Evolutionary conservation across 257 asterid genomes (phyloP).

Genomic region (Plantago elongata): DNA sequence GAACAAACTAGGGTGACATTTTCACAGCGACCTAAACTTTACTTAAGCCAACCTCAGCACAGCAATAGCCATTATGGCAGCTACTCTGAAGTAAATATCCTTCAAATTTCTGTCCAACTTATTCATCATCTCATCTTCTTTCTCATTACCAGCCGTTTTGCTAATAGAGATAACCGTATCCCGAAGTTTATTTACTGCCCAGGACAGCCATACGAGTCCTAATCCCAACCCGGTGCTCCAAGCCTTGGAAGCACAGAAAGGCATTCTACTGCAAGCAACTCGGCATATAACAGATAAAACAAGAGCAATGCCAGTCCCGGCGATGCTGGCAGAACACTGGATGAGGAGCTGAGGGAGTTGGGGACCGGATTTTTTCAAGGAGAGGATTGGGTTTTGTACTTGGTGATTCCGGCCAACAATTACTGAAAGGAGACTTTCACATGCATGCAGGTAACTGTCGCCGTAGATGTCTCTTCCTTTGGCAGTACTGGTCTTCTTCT

Average conservation of each 20-base stretch:
- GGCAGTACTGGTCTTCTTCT: slow-evolving; percentile 43
- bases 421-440: slow-evolving; percentile 81
- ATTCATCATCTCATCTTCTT: slow-evolving; percentile 59
- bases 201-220: slow-evolving; percentile 86
- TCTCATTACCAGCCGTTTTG: slow-evolving; percentile 38
- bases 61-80: slow-evolving; percentile 52
- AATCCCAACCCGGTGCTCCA: slow-evolving; percentile 71
- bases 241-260: slow-evolving; percentile 52
- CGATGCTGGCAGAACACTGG: slow-evolving; percentile 72
- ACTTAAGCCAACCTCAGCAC: slow-evolving; percentile 56
- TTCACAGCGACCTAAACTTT: not conserved
- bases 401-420: slow-evolving; percentile 52
- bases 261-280: slow-evolving; percentile 45
- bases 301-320: slow-evolving; percentile 89
- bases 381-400: slow-evolving; percentile 39
- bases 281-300: slow-evolving; percentile 58
- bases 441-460: slow-evolving; percentile 63
- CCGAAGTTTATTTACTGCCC: slow-evolving; percentile 72
- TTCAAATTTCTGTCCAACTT: slow-evolving; percentile 52
- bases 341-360: slow-evolving; percentile 65
- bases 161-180: slow-evolving; percentile 55
- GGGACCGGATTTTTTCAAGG: slow-evolving; percentile 72
- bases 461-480: slow-evolving; percentile 44
- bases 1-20: too few relatives aligned
- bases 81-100: slow-evolving; percentile 63